These are phyloP conservation scores for Psilocybe cyanescens DNA, from an alignment of 768 basidiomycete species.

Conservation along the genomic window DNA sequence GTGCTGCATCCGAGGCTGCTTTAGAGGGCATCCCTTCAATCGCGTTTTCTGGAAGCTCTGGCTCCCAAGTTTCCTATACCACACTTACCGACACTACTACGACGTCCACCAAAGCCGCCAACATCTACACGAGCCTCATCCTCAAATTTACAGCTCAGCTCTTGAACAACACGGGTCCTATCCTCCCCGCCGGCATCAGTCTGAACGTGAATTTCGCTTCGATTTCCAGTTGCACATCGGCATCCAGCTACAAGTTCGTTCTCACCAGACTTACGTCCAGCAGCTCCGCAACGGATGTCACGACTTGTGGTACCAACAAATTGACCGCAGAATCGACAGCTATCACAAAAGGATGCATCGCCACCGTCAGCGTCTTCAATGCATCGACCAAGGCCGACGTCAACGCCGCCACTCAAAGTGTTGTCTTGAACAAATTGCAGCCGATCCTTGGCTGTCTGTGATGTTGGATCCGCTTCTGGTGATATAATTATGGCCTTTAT, in stretches of 20 bases:
- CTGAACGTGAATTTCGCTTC: conserved; percentile 58
- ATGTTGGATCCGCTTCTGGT: no score
- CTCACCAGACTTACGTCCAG: conserved; percentile 42
- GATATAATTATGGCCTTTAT: no score
- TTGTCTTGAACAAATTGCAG: conserved; percentile 38
- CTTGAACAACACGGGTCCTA: conserved; percentile 31
- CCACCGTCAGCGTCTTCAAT: conserved; percentile 50
- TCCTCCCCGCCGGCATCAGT: conserved; percentile 43
- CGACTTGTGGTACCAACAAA: conserved; percentile 45
- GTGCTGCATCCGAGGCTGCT: conserved; percentile 53
- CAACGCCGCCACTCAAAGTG: conserved; percentile 40
- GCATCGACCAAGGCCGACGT: conserved; percentile 48
- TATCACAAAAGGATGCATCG: conserved; percentile 43
- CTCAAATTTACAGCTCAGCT: conserved; percentile 40
- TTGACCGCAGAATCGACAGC: conserved; percentile 48
- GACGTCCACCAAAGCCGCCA: conserved; percentile 37
- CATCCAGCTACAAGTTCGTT: conserved; percentile 44
- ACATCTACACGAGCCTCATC: conserved; percentile 46
- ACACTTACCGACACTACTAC: conserved; percentile 43
- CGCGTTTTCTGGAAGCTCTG: conserved; percentile 48
- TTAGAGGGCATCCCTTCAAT: conserved; percentile 52
- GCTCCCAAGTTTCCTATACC: conserved; percentile 51
- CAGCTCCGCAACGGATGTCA: conserved; percentile 39
- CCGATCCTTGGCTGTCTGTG: conserved; percentile 33
- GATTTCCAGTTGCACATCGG: conserved; percentile 38